These are phyloP conservation scores for Saccharomycopsis fibuligera DNA, from an alignment of 805 yeast species.

Conservation along the genomic window DNA sequence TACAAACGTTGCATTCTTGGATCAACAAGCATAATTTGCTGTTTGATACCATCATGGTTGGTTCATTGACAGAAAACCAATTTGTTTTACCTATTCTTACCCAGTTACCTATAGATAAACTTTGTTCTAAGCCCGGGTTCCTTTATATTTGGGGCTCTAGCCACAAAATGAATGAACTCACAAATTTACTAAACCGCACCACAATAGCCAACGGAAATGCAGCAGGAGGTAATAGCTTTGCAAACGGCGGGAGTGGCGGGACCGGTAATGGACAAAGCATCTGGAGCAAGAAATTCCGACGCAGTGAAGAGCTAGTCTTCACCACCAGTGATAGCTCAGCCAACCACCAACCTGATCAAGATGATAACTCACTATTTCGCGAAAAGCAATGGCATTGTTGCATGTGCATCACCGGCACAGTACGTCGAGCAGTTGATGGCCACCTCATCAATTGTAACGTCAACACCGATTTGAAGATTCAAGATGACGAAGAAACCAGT, in stretches of 20 bases:
- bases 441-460: constrained; percentile 88
- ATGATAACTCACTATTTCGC: constrained; percentile 46
- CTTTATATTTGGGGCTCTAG: constrained; percentile 85
- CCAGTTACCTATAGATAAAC: constrained; percentile 61
- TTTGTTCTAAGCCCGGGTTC: constrained; percentile 82
- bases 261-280: neutral
- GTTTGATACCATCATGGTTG: constrained; percentile 90
- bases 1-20: constrained; percentile 57
- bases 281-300: constrained; percentile 64
- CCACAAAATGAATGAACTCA: constrained; percentile 43
- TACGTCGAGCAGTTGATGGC: constrained; percentile 74
- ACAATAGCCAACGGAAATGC: constrained; percentile 43
- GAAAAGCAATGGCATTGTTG: constrained; percentile 94
- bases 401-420: constrained; percentile 96
- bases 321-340: constrained; percentile 54
- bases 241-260: too few species aligned
- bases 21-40: constrained; percentile 47
- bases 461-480: constrained; percentile 82
- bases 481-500: constrained; percentile 33
- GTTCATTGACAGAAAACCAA: constrained; percentile 74
- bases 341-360: constrained; percentile 18
- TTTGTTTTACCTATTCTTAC: constrained; percentile 55
- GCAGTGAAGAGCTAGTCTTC: constrained; percentile 85
- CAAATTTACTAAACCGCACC: constrained; percentile 55
- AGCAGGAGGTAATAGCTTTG: constrained; percentile 21